Evolutionary conservation across 257 asterid genomes (phyloP).

Genomic region (Scutellaria galericulata): DNA sequence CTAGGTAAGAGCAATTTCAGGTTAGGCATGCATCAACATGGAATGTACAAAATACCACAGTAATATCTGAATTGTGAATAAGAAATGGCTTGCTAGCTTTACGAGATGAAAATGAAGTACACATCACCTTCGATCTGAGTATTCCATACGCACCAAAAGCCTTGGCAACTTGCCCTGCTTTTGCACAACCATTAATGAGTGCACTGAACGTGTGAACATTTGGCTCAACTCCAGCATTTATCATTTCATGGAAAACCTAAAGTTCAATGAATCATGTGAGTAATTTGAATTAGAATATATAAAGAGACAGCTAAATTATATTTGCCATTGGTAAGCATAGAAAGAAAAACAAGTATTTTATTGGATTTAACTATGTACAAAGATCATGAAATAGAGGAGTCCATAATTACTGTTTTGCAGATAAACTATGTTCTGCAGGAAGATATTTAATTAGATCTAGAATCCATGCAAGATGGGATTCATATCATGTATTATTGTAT

Average conservation of each 20-base stretch:
- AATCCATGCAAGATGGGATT: background rate
- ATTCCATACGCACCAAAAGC: slow-evolving; percentile 99
- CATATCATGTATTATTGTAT: background rate
- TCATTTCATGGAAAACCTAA: slow-evolving; percentile 98
- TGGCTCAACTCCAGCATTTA: slow-evolving; percentile 94
- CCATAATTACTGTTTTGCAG: background rate
- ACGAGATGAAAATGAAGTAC: slow-evolving; percentile 21
- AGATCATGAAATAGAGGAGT: slow-evolving; percentile 25
- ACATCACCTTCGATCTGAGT: slow-evolving; percentile 88
- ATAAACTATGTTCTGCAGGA: slow-evolving; percentile 6
- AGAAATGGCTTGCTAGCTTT: slow-evolving; percentile 30
- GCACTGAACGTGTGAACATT: slow-evolving; percentile 95
- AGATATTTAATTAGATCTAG: slow-evolving; percentile 2
- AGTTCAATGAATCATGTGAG: slow-evolving; percentile 38
- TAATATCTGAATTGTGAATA: slow-evolving; percentile 18
- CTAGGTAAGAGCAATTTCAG: slow-evolving; percentile 54
- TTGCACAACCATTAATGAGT: slow-evolving; percentile 97
- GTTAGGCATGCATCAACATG: slow-evolving; percentile 41
- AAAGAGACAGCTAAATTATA: slow-evolving; percentile 17
- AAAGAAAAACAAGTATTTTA: slow-evolving; percentile 3
- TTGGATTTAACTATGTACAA: background rate
- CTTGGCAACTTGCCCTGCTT: slow-evolving; percentile 98
- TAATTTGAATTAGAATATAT: slow-evolving; percentile 29
- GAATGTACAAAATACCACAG: slow-evolving; percentile 23
- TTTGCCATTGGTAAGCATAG: background rate